Base-by-base conservation (phyloP, 2,329 filamentous ascomycete species). In the Fusarium sp. region DNA sequence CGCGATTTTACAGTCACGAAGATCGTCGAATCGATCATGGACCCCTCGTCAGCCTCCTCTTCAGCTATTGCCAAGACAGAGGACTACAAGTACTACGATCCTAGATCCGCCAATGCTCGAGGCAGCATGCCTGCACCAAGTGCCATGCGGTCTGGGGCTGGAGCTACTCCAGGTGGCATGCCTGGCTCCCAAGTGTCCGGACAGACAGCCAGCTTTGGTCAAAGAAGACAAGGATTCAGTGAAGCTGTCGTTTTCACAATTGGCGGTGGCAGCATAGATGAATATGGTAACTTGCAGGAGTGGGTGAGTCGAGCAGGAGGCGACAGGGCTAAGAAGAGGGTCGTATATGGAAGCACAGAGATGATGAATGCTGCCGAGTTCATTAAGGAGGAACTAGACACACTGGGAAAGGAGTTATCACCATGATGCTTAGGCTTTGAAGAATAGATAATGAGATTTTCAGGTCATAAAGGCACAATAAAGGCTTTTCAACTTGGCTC, bases 21-120 rank as follows among this genome's bases (percentile, higher is more conserved):
- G 84, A 98, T 99, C 80, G 96, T 96, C 45, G 96, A 99, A 82
- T 97, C 94, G 3, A 92, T 99, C 79, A 99, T 99, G 96, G 96
- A 99, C 79, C 96, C 96, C 1, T 89, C 94, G 51, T 91, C 94
- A 17, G 96, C 96, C 7, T 94, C 94, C 8, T 96, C 94, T 11
- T 96, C 93, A 33, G 96, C 96, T 33, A 96, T 99, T 74, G 93
- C 94, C 69, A 98, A 98, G 86, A 98, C 96, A 4, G 96, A 99
- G 81, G 92, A 94, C 78, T 99, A 98, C 79, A 90, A 98, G 36
- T 99, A 98, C 87, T 99, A 98, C 81, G 97, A 99, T 80, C 96
- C 96, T 1, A 91, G 96, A 59, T 97, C 93, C 73, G 94, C 96
- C 36, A 98, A 98, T 79, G 96, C 96, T 1, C 90, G 96, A 51